Evolutionary conservation across 257 asterid species (phyloP).

Genomic region (Parsonsia alboflavescens): DNA sequence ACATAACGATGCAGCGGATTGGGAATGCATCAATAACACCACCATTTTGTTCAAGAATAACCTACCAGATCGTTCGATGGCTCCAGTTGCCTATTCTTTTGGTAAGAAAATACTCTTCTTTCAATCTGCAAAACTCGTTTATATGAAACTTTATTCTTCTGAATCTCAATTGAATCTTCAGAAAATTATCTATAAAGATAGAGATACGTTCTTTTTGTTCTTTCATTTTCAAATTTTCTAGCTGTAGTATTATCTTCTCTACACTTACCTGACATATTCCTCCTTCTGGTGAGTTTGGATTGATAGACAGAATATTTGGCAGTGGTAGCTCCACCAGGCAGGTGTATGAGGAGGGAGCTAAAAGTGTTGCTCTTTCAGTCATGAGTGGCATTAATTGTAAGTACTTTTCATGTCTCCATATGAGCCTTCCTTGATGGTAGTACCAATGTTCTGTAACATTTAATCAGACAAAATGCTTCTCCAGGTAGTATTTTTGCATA

Average conservation of each 20-base stretch:
- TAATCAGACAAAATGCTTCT: constrained; percentile 11
- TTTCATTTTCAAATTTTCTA: background rate
- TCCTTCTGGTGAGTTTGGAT: constrained; percentile 3
- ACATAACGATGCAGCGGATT: constrained; percentile 51
- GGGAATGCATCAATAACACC: constrained; percentile 85
- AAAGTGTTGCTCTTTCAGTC: constrained; percentile 73
- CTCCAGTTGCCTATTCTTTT: constrained; percentile 63
- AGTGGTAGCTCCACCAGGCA: constrained; percentile 48
- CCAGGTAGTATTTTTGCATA: constrained; percentile 73
- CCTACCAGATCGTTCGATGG: constrained; percentile 50
- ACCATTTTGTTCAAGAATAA: constrained; percentile 62
- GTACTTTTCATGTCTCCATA: constrained; percentile 18
- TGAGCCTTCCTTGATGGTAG: background rate
- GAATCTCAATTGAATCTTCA: background rate
- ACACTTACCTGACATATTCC: background rate
- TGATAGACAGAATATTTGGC: constrained; percentile 75
- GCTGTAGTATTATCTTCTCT: background rate
- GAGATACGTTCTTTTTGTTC: background rate
- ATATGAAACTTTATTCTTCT: background rate
- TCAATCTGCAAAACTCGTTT: background rate
- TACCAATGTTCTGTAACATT: background rate
- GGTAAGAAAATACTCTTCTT: constrained; percentile 33
- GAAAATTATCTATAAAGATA: background rate
- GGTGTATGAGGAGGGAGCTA: constrained; percentile 85
- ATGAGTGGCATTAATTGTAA: constrained; percentile 80